Conservation (phyloP, 2,329 filamentous ascomycete species). For the Ascochyta fabae region DNA sequence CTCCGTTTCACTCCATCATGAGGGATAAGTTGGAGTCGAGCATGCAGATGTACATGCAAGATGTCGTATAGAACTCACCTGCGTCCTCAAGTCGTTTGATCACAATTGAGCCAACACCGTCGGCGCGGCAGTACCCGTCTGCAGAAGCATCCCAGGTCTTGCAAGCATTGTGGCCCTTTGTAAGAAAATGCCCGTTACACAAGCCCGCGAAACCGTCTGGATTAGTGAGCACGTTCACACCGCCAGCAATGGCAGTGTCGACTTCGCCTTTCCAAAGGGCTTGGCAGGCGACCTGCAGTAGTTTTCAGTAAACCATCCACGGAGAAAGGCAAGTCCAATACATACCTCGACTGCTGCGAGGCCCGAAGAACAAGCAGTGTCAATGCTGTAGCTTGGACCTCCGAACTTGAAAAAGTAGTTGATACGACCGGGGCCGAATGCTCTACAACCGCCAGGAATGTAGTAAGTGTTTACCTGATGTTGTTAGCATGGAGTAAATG, state of each 20-base stretch:
- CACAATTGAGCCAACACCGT: constrained; percentile 34
- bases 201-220: constrained; percentile 41
- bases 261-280: constrained; percentile 34
- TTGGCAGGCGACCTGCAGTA: constrained; percentile 27
- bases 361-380: constrained; percentile 32
- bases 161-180: constrained; percentile 24
- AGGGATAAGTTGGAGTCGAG: too few species aligned
- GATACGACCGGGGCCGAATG: background rate
- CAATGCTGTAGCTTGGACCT: constrained; percentile 24
- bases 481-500: too few species aligned
- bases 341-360: constrained; percentile 11
- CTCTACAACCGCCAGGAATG: too few species aligned
- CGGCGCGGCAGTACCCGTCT: constrained; percentile 44
- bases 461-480: too few species aligned
- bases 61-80: too few species aligned
- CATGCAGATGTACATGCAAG: too few species aligned
- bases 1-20: too few species aligned
- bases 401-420: constrained; percentile 23
- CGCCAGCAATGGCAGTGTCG: constrained; percentile 34
- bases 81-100: constrained; percentile 43
- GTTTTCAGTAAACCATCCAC: too few species aligned
- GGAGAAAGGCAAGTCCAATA: too few species aligned
- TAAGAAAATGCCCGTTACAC: constrained; percentile 27
- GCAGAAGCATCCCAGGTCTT: constrained; percentile 37
- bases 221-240: constrained; percentile 27